A percentile compares a stretch with the other conserved stretches of the same genome.
phyloP scores from a whole-genome alignment of 352 stramenopile species.

The Halophytophthora polymorphica region DNA sequence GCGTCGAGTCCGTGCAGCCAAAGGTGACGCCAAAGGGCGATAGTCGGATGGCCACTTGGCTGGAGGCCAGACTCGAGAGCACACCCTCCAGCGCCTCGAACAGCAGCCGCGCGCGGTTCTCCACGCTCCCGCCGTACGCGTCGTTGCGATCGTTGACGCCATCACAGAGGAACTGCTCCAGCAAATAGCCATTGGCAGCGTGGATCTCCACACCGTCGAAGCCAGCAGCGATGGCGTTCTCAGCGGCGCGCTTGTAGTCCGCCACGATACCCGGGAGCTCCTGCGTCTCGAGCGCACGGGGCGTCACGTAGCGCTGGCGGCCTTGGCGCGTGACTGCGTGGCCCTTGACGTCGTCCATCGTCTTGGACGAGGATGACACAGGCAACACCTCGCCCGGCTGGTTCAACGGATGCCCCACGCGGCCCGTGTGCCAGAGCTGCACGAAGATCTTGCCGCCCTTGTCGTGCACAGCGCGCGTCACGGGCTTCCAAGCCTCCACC shows the following conservation, averaged over 20 bases:
- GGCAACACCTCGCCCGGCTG: constrained; percentile 42
- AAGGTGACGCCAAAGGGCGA: constrained; percentile 38
- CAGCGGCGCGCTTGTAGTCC: constrained; percentile 26
- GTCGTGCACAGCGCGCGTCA: constrained; percentile 63
- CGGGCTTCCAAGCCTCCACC: constrained; percentile 46
- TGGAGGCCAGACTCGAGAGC: constrained; percentile 27
- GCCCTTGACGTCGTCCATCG: constrained; percentile 23
- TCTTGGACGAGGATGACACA: constrained; percentile 40
- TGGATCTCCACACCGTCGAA: constrained; percentile 32
- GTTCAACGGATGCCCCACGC: constrained; percentile 53
- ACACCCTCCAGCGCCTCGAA: constrained; percentile 61
- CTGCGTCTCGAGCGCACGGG: constrained; percentile 58
- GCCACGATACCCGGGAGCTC: constrained; percentile 58
- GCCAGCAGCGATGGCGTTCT: constrained; percentile 26
- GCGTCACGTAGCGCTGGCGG: constrained; percentile 40
- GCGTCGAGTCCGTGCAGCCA: constrained; percentile 34
- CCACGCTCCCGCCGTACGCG: constrained; percentile 59
- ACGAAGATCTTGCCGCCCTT: constrained; percentile 75
- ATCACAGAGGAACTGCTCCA: constrained; percentile 32
- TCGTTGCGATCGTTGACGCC: constrained; percentile 27
- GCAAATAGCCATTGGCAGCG: constrained; percentile 26
- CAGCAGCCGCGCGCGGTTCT: constrained; percentile 74
- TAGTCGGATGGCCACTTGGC: constrained; percentile 36
- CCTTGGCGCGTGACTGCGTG: constrained; percentile 34
- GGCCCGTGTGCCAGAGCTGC: constrained; percentile 86